Evolutionary conservation across 2,329 filamentous ascomycete genomes (phyloP), one percentile per base, ranked within the genome.

Genomic region (Escovopsis sp.): DNA sequence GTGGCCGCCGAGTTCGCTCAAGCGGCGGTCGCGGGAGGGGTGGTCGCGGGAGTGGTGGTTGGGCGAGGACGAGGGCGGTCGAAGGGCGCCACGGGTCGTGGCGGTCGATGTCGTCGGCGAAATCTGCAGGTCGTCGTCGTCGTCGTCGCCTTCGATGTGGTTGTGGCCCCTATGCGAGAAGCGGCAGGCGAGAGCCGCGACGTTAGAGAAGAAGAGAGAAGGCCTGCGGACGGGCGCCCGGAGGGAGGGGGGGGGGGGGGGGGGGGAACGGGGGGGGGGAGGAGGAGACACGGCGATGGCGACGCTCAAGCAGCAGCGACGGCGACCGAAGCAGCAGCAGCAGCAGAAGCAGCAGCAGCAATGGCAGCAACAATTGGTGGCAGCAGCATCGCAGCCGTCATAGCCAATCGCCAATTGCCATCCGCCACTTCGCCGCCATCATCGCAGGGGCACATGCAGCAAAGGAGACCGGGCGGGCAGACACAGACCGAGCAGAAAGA

Each of bases 1-100:
- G 57, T 84, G 81, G 57, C 81, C 79, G 56, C 68, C 67, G 51
- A 84, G 71, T 55, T 81, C 76, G 63, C 68, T 72, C 55, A 71
- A 59, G 50, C 71, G 66, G 53, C 68, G 72, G 48, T 74, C 73
- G 58, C 65, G 61, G 45, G 65, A 65, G 45, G 61, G 40, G 63
- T 65, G 51, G 68, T 49, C 49, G 49, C 49, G 45, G 46, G 59
- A 45, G n/a, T n/a, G n/a, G n/a, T n/a, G n/a, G n/a, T n/a, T n/a
- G 46, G 59, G 54, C 35, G 60, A 60, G 45, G 63, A 56, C 37
- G 70, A 67, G 44, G 63, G 57, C 39, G 70, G 68, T 46, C 71
- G 73, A 50, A 69, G 56, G 47, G 62, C 58, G 50, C 62, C 55
- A 54, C 65, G 65, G 50, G 63, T 57, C 47, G 62, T 62, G 48